Evolutionary conservation across 2,329 filamentous ascomycete genomes (phyloP).

Genomic region (Xylaria sp.): DNA sequence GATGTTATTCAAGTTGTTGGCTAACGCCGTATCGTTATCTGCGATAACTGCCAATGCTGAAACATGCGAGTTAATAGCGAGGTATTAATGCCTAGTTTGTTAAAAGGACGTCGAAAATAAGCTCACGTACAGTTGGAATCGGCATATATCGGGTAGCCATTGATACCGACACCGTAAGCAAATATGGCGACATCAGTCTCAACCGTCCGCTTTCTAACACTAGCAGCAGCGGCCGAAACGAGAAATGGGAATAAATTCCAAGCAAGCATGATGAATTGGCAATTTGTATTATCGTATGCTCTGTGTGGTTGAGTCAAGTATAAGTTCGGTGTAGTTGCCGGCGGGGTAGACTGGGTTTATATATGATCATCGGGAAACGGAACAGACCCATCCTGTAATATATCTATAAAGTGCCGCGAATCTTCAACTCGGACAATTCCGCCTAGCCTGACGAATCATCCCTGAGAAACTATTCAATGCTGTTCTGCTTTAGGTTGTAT

Average conservation of each 20-base stretch:
- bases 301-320: not conserved
- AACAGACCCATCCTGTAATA: not conserved
- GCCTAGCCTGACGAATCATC: constrained; percentile 4
- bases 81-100: too few relatives aligned
- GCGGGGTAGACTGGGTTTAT: not conserved
- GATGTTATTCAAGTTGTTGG: constrained; percentile 9
- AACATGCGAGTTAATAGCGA: not conserved
- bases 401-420: not conserved
- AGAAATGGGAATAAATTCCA: constrained; percentile 9
- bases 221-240: constrained; percentile 10
- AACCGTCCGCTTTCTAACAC: not conserved
- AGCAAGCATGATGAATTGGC: constrained; percentile 16
- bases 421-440: not conserved
- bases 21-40: constrained; percentile 12
- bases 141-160: constrained; percentile 5
- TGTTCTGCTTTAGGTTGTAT: not conserved
- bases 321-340: not conserved
- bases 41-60: constrained; percentile 15
- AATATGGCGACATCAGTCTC: constrained; percentile 14
- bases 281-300: not conserved
- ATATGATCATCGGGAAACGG: constrained; percentile 1
- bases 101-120: not conserved
- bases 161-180: constrained; percentile 22
- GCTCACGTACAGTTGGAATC: constrained; percentile 18
- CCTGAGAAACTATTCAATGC: not conserved